Conservation (phyloP, 768 basidiomycete genomes). For the Phlegmacium glaucopus region DNA sequence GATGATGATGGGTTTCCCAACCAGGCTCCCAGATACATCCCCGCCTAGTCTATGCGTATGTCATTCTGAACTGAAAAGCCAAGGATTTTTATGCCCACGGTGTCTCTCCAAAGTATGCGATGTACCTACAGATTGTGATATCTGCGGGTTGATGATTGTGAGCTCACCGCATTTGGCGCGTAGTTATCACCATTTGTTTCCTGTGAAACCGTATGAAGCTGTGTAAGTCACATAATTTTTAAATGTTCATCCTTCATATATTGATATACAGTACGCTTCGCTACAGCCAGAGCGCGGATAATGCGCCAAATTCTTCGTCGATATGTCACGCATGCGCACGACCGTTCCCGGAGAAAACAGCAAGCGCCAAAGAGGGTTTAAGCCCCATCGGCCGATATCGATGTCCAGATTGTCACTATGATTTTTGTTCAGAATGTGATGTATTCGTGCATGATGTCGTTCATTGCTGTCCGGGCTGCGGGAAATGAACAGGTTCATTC, state of each 20-base stretch:
- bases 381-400: conserved; percentile 86
- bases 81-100: conserved; percentile 93
- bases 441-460: conserved; percentile 94
- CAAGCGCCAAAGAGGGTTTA: conserved; percentile 56
- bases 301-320: conserved; percentile 27
- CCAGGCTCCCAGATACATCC: conserved; percentile 79
- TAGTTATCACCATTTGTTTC: conserved; percentile 95
- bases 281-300: conserved; percentile 37
- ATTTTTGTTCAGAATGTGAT: conserved; percentile 97
- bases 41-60: conserved; percentile 88
- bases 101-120: conserved; percentile 95
- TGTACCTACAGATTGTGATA: conserved; percentile 96
- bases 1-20: conserved; percentile 99
- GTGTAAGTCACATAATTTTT: conserved; percentile 55
- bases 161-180: conserved; percentile 95
- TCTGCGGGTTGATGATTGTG: conserved; percentile 97
- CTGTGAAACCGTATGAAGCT: conserved; percentile 79
- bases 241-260: not conserved
- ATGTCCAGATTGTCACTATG: conserved; percentile 79
- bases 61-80: conserved; percentile 87
- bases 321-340: conserved; percentile 80
- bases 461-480: conserved; percentile 91
- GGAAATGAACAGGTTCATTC: conserved; percentile 30
- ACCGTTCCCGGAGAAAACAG: conserved; percentile 51
- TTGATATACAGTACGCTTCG: not conserved